Evolutionary conservation across 2,329 filamentous ascomycete species (phyloP).

Genomic region (Neopestalotiopsis sp.): DNA sequence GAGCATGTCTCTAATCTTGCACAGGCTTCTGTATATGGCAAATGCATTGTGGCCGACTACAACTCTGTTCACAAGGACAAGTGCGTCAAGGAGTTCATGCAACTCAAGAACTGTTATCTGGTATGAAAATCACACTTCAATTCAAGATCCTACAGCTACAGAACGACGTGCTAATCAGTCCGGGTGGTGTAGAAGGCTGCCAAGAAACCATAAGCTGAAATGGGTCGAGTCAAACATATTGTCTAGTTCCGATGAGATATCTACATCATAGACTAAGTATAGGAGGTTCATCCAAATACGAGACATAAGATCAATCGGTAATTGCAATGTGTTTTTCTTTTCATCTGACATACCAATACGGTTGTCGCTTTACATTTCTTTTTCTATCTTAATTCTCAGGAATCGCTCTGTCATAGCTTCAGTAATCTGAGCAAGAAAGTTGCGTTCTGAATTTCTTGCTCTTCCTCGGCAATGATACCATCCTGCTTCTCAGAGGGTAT

Average conservation of each 20-base stretch:
- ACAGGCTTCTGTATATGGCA: constrained; percentile 85
- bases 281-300: background rate
- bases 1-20: background rate
- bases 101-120: constrained; percentile 84
- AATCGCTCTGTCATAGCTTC: constrained; percentile 58
- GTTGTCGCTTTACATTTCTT: constrained; percentile 20
- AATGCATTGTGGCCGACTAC: constrained; percentile 90
- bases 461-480: constrained; percentile 77
- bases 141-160: background rate
- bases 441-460: constrained; percentile 85
- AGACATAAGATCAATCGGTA: background rate
- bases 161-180: background rate
- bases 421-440: constrained; percentile 79
- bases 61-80: constrained; percentile 90
- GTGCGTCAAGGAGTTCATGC: constrained; percentile 84
- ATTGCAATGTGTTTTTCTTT: background rate
- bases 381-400: constrained; percentile 16
- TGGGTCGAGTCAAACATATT: background rate
- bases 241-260: background rate
- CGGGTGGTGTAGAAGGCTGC: constrained; percentile 51
- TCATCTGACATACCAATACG: background rate
- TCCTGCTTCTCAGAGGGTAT: constrained; percentile 55
- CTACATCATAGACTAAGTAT: too few relatives aligned
- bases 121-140: constrained; percentile 55
- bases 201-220: constrained; percentile 47